A percentile compares a stretch with the other conserved stretches of the same genome.
Conservation (phyloP, 352 stramenopile genomes). For the Phytophthora cryptogea region DNA sequence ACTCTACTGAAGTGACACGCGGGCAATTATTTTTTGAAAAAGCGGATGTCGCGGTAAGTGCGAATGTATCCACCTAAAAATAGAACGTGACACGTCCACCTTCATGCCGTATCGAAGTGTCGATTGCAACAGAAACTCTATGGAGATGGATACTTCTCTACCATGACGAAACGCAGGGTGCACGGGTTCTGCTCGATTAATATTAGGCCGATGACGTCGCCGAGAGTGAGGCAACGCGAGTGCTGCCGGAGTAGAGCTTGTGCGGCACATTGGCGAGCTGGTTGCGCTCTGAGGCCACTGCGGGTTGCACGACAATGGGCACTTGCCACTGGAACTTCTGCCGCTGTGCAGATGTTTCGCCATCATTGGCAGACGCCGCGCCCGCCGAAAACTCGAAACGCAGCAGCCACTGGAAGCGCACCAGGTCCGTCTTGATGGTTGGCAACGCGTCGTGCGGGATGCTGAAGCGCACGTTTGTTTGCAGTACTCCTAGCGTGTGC, state of each 20-base stretch:
- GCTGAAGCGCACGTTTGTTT: conserved; percentile 61
- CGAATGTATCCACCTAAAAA: not conserved
- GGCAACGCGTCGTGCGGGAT: conserved; percentile 63
- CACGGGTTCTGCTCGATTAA: not conserved
- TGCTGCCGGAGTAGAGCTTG: conserved; percentile 57
- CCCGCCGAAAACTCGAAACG: conserved; percentile 64
- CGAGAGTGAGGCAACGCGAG: conserved; percentile 29
- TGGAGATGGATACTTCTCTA: not conserved
- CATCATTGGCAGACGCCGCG: not conserved
- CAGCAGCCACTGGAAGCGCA: conserved; percentile 63
- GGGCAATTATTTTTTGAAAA: conserved; percentile 2
- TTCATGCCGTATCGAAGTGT: not conserved
- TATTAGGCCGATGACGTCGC: conserved; percentile 9
- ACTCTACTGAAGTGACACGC: conserved; percentile 24
- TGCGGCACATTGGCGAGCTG: conserved; percentile 59
- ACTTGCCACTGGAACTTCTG: conserved; percentile 67
- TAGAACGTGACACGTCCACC: conserved; percentile 21
- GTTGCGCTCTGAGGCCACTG: conserved; percentile 32
- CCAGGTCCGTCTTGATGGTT: conserved; percentile 62
- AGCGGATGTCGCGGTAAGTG: not conserved
- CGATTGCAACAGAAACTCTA: not conserved
- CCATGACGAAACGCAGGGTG: not conserved
- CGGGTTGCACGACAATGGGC: conserved; percentile 49
- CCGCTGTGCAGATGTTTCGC: conserved; percentile 4
- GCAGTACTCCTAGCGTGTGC: conserved; percentile 45